Evolutionary conservation across 768 basidiomycete genomes (phyloP), one percentile per base, ranked within the genome.

Genomic region (Hemileccinum impolitum): DNA sequence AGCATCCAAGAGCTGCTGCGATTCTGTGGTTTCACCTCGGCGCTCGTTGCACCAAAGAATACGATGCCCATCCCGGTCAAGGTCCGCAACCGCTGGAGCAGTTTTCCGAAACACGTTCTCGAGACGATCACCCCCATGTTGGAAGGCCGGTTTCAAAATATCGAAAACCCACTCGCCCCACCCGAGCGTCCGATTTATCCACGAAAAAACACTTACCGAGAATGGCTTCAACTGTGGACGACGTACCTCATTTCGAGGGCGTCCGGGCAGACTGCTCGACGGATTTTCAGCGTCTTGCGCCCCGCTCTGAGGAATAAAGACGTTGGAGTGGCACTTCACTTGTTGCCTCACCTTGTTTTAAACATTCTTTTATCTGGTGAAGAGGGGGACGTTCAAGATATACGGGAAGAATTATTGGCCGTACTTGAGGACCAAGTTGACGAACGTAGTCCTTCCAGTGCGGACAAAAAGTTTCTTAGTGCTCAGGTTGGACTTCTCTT

Each of bases 171-270:
- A 2, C 60, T 67, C 2, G 71, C 70, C 11, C 56, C 71, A 3
- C 63, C 74, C 17, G 66, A 73, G 43, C 80, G 85, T 54, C 94
- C 95, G 3, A 83, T 98, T 48, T 99, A 97, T 68, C 76, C 80
- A 1, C 69, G 70, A 5, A 77, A 84, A 48, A 60, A 50, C n/a
- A 95, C 92, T 0, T 99, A 97, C 68, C 83, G 94, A 36, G 94
- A 98, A 66, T 99, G 96, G 96, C 79, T 98, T 30, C 93, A 95
- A 55, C 64, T 79, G 0, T 98, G 94, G 93, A 84, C 92, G 2
- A 74, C 78, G 10, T 77, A 91, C 64, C 78, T 99, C 31, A 89
- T 97, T 47, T 74, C 78, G 11, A 78, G 73, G 48, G 82, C 79
- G 7, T 76, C 81, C 2, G 81, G 82, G 17, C 54, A 56, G 3